Percentiles rank a stretch among this genome's conserved stretches.
phyloP scores from a whole-genome alignment of 768 basidiomycete species.

The Xerocomus potaroensis region DNA sequence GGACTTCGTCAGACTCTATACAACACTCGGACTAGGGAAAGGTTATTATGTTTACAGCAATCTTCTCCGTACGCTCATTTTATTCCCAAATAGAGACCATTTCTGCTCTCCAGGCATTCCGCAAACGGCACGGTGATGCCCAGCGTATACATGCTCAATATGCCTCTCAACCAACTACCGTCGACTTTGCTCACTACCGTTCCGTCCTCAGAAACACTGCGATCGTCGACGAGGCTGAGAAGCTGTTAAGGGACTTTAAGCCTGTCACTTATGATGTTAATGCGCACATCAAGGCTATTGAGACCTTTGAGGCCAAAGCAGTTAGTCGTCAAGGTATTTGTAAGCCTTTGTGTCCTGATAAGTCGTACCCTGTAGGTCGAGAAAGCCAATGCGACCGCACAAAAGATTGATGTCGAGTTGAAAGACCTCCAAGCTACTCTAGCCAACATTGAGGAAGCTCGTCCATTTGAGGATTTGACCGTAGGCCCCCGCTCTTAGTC shows the following conservation, averaged over 20 bases:
- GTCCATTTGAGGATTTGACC: conserved; percentile 95
- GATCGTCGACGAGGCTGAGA: conserved; percentile 90
- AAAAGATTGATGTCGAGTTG: conserved; percentile 88
- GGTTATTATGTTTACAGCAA: conserved; percentile 38
- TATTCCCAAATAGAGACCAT: conserved; percentile 65
- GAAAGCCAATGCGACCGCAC: conserved; percentile 84
- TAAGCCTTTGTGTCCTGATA: conserved; percentile 1
- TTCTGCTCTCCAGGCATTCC: conserved; percentile 87
- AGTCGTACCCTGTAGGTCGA: conserved; percentile 60
- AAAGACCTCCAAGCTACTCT: conserved; percentile 89
- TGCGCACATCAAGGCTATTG: conserved; percentile 90
- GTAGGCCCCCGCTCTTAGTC: conserved; percentile 44
- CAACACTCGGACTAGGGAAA: conserved; percentile 80
- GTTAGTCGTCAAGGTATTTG: conserved; percentile 45
- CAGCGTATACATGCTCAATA: conserved; percentile 65
- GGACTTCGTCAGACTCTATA: conserved; percentile 84
- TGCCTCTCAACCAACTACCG: conserved; percentile 66
- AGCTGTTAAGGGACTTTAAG: conserved; percentile 83
- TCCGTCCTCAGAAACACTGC: conserved; percentile 88
- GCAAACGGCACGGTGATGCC: conserved; percentile 91
- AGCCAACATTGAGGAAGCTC: conserved; percentile 94
- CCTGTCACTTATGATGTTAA: conserved; percentile 90
- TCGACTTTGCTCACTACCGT: conserved; percentile 92
- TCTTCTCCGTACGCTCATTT: conserved; percentile 1
- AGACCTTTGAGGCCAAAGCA: conserved; percentile 94